A percentile compares a stretch with the other conserved stretches of the same genome.
These are phyloP conservation scores for Pichia eremophila DNA, from an alignment of 805 yeast species.

Conservation along the genomic window DNA sequence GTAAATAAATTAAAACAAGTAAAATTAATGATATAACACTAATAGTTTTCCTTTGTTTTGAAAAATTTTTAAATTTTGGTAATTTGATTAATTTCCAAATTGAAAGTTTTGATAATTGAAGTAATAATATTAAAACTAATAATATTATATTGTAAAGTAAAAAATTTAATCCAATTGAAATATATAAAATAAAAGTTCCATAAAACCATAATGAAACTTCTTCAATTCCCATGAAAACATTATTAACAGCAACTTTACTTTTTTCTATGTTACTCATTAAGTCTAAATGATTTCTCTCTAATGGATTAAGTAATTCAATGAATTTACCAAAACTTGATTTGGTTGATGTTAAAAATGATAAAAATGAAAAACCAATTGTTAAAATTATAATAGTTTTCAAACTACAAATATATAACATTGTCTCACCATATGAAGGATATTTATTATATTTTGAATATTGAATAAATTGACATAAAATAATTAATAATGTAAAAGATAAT, in stretches of 20 bases:
- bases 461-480: conserved; percentile 46
- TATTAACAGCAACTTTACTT: conserved; percentile 34
- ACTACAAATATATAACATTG: conserved; percentile 31
- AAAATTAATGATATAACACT: conserved; percentile 9
- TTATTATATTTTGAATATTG: conserved; percentile 29
- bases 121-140: neutral
- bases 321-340: conserved; percentile 25
- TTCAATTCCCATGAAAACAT: conserved; percentile 60
- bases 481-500: conserved; percentile 43
- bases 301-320: conserved; percentile 37
- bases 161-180: conserved; percentile 36
- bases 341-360: conserved; percentile 36
- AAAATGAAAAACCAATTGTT: conserved; percentile 21
- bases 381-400: conserved; percentile 21
- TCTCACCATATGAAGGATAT: conserved; percentile 38
- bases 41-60: conserved; percentile 11
- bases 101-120: neutral
- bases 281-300: conserved; percentile 36
- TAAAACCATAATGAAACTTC: conserved; percentile 46
- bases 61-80: conserved; percentile 12
- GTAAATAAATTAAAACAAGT: conserved; percentile 40
- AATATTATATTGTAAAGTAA: conserved; percentile 26
- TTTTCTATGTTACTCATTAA: conserved; percentile 33
- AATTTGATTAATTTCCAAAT: conserved; percentile 3
- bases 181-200: conserved; percentile 46